phyloP scores from a whole-genome alignment of 2,329 filamentous ascomycete genomes.

The Fusarium praegraminearum region DNA sequence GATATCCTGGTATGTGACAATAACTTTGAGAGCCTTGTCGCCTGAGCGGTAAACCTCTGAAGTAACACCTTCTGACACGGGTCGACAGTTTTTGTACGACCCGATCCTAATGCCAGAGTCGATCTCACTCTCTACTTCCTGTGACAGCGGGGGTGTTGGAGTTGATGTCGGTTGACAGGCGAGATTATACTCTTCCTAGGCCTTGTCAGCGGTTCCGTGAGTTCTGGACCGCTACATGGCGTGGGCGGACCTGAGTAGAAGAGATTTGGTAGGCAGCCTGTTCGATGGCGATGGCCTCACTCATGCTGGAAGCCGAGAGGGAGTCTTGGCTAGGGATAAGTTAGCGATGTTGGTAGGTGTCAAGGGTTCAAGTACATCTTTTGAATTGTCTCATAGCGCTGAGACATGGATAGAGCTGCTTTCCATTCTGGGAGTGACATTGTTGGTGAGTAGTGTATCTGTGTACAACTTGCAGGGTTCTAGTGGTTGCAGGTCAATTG shows the following conservation, averaged over 20 bases:
- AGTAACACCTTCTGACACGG: constrained; percentile 76
- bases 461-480: constrained; percentile 1
- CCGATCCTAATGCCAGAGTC: constrained; percentile 63
- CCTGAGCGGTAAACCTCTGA: constrained; percentile 83
- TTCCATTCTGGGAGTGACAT: constrained; percentile 59
- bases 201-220: constrained; percentile 42
- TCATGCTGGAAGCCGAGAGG: constrained; percentile 48
- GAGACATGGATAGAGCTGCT: constrained; percentile 64
- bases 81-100: constrained; percentile 64
- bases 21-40: constrained; percentile 82
- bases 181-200: constrained; percentile 69
- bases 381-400: constrained; percentile 73
- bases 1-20: constrained; percentile 76
- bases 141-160: constrained; percentile 12
- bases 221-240: constrained; percentile 33
- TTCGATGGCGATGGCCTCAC: constrained; percentile 73
- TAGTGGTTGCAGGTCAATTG: constrained; percentile 20
- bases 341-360: neutral
- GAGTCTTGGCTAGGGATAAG: constrained; percentile 49
- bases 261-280: constrained; percentile 71
- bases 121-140: constrained; percentile 11
- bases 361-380: constrained; percentile 51
- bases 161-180: constrained; percentile 52
- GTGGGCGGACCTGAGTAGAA: constrained; percentile 64
- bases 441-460: constrained; percentile 25